phyloP scores from a whole-genome alignment of 2,329 filamentous ascomycete species.

The Colletotrichum neosansevieriae region DNA sequence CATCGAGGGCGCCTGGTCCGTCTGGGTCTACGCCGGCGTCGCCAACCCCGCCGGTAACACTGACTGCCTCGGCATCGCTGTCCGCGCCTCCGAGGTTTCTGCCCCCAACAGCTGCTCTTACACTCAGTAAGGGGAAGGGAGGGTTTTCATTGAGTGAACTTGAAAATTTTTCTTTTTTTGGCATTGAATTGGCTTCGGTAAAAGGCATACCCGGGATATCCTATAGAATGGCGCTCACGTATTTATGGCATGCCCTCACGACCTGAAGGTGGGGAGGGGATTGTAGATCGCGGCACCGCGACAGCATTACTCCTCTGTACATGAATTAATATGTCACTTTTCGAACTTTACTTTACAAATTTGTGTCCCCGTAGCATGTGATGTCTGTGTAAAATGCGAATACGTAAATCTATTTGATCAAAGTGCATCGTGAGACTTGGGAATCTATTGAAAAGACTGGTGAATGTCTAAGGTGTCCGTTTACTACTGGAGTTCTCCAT shows the following conservation, averaged over 20 bases:
- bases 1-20: slow-evolving; percentile 55
- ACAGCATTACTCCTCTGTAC: slow-evolving; percentile 1
- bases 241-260: slow-evolving; percentile 4
- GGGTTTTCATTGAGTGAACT: not conserved
- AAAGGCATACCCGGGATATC: slow-evolving; percentile 28
- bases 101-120: slow-evolving; percentile 55
- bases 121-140: slow-evolving; percentile 39
- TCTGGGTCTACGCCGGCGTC: slow-evolving; percentile 52
- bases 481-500: too few relatives aligned
- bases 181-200: not conserved
- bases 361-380: too few relatives aligned
- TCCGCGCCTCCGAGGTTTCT: slow-evolving; percentile 46
- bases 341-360: not conserved
- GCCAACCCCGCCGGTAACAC: slow-evolving; percentile 51
- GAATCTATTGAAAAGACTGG: too few relatives aligned
- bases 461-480: too few relatives aligned
- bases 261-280: not conserved
- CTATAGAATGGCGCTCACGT: slow-evolving; percentile 23
- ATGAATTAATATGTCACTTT: slow-evolving; percentile 18
- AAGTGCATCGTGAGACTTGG: too few relatives aligned
- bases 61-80: slow-evolving; percentile 52
- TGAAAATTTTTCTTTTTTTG: too few relatives aligned
- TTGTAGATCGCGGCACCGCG: not conserved
- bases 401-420: too few relatives aligned
- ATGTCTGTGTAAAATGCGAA: too few relatives aligned